These are phyloP conservation scores for Hymenoscyphus scutula DNA, from an alignment of 2,329 filamentous ascomycete species.

Conservation along the genomic window DNA sequence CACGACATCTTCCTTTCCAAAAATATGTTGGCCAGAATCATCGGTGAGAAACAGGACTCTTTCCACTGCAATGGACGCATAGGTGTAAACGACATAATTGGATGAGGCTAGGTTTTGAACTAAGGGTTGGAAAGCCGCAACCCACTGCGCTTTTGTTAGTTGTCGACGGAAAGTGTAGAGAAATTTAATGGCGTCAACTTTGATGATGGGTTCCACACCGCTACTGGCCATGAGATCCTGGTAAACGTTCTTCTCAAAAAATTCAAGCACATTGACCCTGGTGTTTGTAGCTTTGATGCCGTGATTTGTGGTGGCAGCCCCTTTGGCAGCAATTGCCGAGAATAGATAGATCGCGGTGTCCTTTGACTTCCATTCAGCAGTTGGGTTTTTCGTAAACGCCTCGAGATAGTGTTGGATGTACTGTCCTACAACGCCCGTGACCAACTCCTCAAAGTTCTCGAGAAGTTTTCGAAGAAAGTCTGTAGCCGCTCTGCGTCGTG, in stretches of 20 bases:
- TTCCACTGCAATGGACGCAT: constrained; percentile 95
- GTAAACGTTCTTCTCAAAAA: constrained; percentile 91
- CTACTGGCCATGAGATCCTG: constrained; percentile 74
- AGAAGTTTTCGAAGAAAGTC: constrained; percentile 90
- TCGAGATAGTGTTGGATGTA: constrained; percentile 84
- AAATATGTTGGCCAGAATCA: constrained; percentile 71
- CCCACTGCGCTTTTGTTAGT: constrained; percentile 88
- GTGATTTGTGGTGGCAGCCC: constrained; percentile 78
- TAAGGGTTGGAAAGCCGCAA: constrained; percentile 80
- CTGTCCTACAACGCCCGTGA: constrained; percentile 81
- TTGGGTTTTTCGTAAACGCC: constrained; percentile 65
- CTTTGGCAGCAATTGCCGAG: constrained; percentile 90
- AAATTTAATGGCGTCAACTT: constrained; percentile 98
- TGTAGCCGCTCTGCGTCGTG: constrained; percentile 84
- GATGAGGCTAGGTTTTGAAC: constrained; percentile 86
- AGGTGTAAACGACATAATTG: constrained; percentile 97
- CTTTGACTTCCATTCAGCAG: constrained; percentile 89
- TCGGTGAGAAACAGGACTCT: constrained; percentile 82
- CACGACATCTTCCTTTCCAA: constrained; percentile 74
- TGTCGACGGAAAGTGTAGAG: constrained; percentile 96
- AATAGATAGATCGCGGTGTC: constrained; percentile 98
- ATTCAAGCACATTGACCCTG: constrained; percentile 86
- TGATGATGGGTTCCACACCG: constrained; percentile 76
- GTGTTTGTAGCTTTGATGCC: constrained; percentile 89
- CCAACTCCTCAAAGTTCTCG: constrained; percentile 80